Evolutionary conservation across 164 flowering plant genomes (phyloP).

Genomic region (grape (Vitis vinifera)): ASM3070453v1 NC_081813.1:3183501-3184000

Average conservation of each 20-base stretch:
- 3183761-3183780: too few relatives aligned
- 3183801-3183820: too few relatives aligned
- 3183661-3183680: constrained; percentile 1
- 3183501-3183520: constrained; percentile 51
- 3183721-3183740: constrained; percentile 57
- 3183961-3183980: constrained; percentile 73
- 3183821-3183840: background rate
- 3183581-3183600: constrained; percentile 14
- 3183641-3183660: background rate
- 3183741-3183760: constrained; percentile 39
- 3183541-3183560: constrained; percentile 52
- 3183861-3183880: constrained; percentile 41
- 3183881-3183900: constrained; percentile 48
- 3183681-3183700: constrained; percentile 76
- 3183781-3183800: too few relatives aligned
- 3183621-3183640: background rate
- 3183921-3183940: constrained; percentile 65
- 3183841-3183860: background rate
- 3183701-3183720: constrained; percentile 66
- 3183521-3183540: constrained; percentile 62
- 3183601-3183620: background rate
- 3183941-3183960: constrained; percentile 74
- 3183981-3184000: constrained; percentile 69
- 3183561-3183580: background rate
- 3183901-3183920: constrained; percentile 60